Base-by-base conservation (phyloP, 805 yeast genomes). In the Saccharomycopsis amapae region DNA sequence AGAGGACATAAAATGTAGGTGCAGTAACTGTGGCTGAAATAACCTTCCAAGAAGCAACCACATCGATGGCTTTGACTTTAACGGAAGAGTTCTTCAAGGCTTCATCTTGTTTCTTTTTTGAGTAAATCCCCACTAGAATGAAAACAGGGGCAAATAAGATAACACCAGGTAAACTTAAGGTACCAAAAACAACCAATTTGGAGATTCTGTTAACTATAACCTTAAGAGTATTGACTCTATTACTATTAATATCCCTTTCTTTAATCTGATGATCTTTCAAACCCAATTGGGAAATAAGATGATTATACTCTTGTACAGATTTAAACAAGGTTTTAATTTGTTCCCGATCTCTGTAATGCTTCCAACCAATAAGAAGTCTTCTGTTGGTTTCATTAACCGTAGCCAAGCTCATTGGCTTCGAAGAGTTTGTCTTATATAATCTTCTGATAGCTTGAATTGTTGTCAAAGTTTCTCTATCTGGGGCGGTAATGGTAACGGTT, bases 41-140 rank as follows among this genome's bases (percentile, higher is more conserved):
- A 39, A 93, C 81, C 63, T 93, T 93, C 98, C 98, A 93, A 1
- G 97, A 89, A 1, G 97, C 97, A 49, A 93, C 76, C 22, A 93
- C 97, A 62, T 93, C 98, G 47, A 79, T 82, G 15, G 95, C 98
- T 58, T 80, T 79, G 50, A 93, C 81, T 61, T 93, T 93, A 19
- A 93, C 98, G 0, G 88, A 74, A 0, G 97, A 88, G 5, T 75
- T 81, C 9, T 88, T 89, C 50, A 93, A 69, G 0, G 97, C 98
- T 39, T 76, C 73, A 47, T 64, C 69, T 26, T 90, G 87, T 63
- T 89, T 88, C 48, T 71, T 69, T 37, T 69, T 73, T 7, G 96
- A 85, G 43, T 86, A 83, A 39, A 65, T 66, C 58, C 85, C 85
- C 6, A 96, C 79, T 15, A 84, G 75, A 25, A 85, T 63, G 57